phyloP scores from a whole-genome alignment of 1,139 yeast genomes.

The Yamadazyma dushanensis region DNA sequence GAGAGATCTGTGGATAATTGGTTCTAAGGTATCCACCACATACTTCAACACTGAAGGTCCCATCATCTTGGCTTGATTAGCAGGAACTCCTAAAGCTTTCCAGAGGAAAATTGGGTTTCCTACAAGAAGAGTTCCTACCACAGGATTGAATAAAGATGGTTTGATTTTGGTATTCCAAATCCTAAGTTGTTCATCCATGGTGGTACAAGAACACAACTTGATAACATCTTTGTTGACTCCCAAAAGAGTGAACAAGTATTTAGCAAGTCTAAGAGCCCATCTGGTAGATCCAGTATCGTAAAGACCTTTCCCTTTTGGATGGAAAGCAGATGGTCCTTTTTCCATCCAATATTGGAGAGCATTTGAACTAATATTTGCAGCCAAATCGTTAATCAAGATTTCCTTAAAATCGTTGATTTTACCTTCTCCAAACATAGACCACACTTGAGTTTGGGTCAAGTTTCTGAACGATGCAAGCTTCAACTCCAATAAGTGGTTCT shows the following conservation, averaged over 20 bases:
- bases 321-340: constrained; percentile 59
- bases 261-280: constrained; percentile 77
- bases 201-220: constrained; percentile 56
- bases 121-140: constrained; percentile 63
- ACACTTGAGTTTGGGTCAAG: constrained; percentile 58
- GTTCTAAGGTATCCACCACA: constrained; percentile 77
- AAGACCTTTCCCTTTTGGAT: constrained; percentile 55
- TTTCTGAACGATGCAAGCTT: constrained; percentile 70
- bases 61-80: constrained; percentile 80
- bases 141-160: constrained; percentile 70
- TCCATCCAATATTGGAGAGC: constrained; percentile 81
- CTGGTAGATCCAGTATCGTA: constrained; percentile 79
- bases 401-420: constrained; percentile 51
- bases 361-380: constrained; percentile 74
- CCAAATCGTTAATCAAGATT: constrained; percentile 50
- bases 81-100: constrained; percentile 87
- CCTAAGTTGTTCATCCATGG: constrained; percentile 58
- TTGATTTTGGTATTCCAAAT: constrained; percentile 65
- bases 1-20: constrained; percentile 61
- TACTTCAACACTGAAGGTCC: constrained; percentile 69
- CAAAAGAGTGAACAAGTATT: constrained; percentile 55
- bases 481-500: constrained; percentile 75
- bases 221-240: constrained; percentile 56
- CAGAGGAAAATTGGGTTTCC: constrained; percentile 83
- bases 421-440: constrained; percentile 80